Base-by-base conservation (phyloP, 768 basidiomycete genomes). In the Pisolithus microcarpus region DNA sequence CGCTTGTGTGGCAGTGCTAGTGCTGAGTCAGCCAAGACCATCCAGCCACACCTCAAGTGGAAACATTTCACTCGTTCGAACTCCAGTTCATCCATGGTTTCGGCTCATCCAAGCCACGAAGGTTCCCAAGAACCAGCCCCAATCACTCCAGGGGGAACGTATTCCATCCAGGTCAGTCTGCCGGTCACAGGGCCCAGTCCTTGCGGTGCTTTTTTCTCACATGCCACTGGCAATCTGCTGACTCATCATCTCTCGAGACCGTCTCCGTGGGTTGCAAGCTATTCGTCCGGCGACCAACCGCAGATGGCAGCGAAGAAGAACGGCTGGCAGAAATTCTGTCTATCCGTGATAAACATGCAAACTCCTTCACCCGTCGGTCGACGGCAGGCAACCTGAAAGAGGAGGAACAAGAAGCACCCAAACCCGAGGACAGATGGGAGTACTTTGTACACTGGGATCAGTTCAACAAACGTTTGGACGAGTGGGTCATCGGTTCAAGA, bases 371-470 rank as follows among this genome's bases (percentile, higher is more conserved):
- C 0, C 71, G 73, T 36, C 75, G 77, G 45, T 70, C 69, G 57
- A 63, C 71, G 13, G 72, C 72, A 38, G 61, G 68, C 36, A 58
- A 62, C 46, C 60, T 70, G 52, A 70, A 70, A 38, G 73, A 74
- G 55, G 74, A 77, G 47, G 74, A 77, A 46, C 75, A 77, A 38
- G 74, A 74, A n/a, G 57, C 62, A 19, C 58, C 72, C 37, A 78
- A 78, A 51, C 78, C 81, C 8, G 85, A 85, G 61, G 90, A 92
- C 65, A 84, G 87, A 59, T 79, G 81, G 67, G 94, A 98, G 67
- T 98, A 84, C 74, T 99, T 98, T 63, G 91, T 98, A 18, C 96
- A 99, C 63, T 99, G 95, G 85, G 92, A 97, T 60, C 83, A 91
- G 57, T 98, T 97, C 78, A 99, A 99, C 75, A 99, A 99, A 68